Evolutionary conservation across 2,329 filamentous ascomycete genomes (phyloP).

Genomic region (Leptodontidium sp.): DNA sequence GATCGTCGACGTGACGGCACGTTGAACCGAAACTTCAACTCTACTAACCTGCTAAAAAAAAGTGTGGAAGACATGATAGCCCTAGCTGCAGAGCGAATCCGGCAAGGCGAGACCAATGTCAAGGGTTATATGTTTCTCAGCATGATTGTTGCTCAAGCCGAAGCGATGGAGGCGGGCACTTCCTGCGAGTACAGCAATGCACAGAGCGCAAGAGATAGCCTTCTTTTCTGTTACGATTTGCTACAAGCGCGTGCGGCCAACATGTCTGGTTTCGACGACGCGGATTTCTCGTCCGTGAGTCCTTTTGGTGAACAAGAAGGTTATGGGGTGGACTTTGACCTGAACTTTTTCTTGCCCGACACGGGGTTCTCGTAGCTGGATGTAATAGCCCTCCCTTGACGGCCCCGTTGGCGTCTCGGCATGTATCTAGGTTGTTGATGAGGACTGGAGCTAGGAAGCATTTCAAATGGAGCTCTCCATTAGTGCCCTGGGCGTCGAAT

Average conservation of each 20-base stretch:
- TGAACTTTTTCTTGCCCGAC: background rate
- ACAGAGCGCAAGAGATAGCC: background rate
- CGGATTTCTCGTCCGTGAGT: background rate
- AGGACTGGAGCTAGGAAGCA: too few relatives aligned
- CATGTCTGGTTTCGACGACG: background rate
- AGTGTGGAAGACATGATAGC: conserved; percentile 32
- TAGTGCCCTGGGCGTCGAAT: too few relatives aligned
- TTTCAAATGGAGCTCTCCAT: too few relatives aligned
- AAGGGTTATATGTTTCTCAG: conserved; percentile 48
- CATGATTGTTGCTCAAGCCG: conserved; percentile 44
- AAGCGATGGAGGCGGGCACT: background rate
- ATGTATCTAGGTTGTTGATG: too few relatives aligned
- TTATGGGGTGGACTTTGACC: background rate
- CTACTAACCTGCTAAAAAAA: conserved; percentile 8
- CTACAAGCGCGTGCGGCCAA: background rate
- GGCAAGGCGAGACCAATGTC: conserved; percentile 53
- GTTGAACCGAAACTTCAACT: background rate
- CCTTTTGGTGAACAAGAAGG: background rate
- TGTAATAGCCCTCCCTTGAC: too few relatives aligned
- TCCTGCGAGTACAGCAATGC: conserved; percentile 1
- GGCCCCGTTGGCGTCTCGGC: too few relatives aligned
- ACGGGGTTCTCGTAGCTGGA: background rate
- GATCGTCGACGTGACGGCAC: conserved; percentile 41
- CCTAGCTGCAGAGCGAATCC: conserved; percentile 48
- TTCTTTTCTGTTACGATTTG: background rate